These are phyloP conservation scores for Fusarium oxysporum DNA, from an alignment of 2,329 filamentous ascomycete genomes.

Conservation along the genomic window DNA sequence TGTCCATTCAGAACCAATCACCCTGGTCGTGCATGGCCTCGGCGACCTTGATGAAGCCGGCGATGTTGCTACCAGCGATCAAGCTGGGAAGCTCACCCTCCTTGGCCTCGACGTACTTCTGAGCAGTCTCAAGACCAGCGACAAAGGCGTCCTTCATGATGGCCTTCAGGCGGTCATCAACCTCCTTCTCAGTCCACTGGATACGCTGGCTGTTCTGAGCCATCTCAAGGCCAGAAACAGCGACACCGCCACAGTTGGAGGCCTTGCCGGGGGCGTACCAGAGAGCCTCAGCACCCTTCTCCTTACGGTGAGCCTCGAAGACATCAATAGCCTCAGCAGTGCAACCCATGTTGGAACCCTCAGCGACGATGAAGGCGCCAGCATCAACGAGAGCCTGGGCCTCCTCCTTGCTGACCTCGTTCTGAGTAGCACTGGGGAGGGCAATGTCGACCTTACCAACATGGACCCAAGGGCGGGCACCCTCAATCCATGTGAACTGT, in stretches of 20 bases:
- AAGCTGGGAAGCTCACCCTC: conserved; percentile 90
- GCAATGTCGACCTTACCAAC: conserved; percentile 91
- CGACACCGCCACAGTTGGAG: conserved; percentile 96
- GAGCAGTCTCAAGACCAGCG: conserved; percentile 87
- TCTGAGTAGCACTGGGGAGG: conserved; percentile 94
- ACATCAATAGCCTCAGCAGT: conserved; percentile 94
- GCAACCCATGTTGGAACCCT: conserved; percentile 99
- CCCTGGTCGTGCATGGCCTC: conserved; percentile 96
- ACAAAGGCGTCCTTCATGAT: conserved; percentile 97
- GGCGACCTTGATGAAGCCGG: conserved; percentile 96
- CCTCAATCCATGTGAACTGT: conserved; percentile 87
- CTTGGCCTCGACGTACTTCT: conserved; percentile 82
- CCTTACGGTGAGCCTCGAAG: conserved; percentile 83
- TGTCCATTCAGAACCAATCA: conserved; percentile 76
- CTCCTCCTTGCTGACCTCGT: conserved; percentile 94
- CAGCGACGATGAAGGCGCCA: conserved; percentile 87
- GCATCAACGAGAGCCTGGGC: conserved; percentile 81
- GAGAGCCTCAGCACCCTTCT: conserved; percentile 75
- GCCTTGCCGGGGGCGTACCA: conserved; percentile 99
- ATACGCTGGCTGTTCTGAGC: conserved; percentile 94
- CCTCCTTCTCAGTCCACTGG: conserved; percentile 88
- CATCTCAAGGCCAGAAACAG: conserved; percentile 98
- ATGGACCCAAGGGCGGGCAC: conserved; percentile 91
- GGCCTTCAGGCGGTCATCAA: conserved; percentile 87
- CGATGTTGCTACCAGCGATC: conserved; percentile 96